Conservation (phyloP, 768 basidiomycete species). For the Leccinum ochraceum region DNA sequence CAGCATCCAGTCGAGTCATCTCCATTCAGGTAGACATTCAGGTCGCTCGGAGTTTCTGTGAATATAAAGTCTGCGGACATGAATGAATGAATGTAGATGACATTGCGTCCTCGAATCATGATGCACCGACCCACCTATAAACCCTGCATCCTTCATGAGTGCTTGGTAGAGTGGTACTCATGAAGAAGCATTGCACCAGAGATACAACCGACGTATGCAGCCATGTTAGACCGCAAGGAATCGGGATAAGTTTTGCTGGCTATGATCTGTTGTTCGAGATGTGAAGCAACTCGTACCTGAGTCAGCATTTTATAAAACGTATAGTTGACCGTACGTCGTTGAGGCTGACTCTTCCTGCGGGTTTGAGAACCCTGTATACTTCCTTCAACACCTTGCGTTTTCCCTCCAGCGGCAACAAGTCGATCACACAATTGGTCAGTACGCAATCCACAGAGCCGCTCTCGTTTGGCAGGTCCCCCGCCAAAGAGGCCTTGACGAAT, state of each 20-base stretch:
- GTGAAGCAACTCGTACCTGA: not conserved
- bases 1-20: conserved; percentile 18
- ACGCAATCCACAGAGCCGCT: conserved; percentile 54
- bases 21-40: conserved; percentile 35
- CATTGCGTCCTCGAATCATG: not conserved
- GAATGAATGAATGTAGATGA: not conserved
- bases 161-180: conserved; percentile 34
- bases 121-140: conserved; percentile 35
- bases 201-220: conserved; percentile 46
- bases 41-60: conserved; percentile 41
- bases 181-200: conserved; percentile 44
- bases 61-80: conserved; percentile 40
- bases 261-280: conserved; percentile 40
- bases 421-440: conserved; percentile 59
- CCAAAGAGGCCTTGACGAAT: conserved; percentile 46
- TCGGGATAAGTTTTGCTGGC: conserved; percentile 47
- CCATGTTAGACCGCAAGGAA: conserved; percentile 41
- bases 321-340: conserved; percentile 44
- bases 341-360: conserved; percentile 54
- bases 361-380: conserved; percentile 50
- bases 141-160: conserved; percentile 42
- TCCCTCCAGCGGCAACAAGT: conserved; percentile 44
- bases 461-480: conserved; percentile 47
- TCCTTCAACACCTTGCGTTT: conserved; percentile 49
- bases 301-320: not conserved